phyloP scores from a whole-genome alignment of 225 moss, liverwort and hornwort species.

The Pleurozium schreberi region DNA sequence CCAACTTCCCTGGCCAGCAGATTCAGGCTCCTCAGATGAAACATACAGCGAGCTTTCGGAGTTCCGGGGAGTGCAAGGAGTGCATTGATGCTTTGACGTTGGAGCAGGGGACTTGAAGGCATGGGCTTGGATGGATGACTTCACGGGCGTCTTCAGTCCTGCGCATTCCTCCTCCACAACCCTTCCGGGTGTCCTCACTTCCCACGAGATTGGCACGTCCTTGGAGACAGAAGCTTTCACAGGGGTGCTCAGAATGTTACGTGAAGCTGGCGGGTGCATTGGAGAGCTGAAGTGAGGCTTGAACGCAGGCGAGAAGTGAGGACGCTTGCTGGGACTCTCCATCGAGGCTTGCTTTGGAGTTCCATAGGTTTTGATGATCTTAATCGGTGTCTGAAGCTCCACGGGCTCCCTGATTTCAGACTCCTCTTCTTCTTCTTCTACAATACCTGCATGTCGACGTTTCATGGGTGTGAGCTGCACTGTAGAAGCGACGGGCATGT shows the following conservation, averaged over 20 bases:
- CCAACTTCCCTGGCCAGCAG: neutral
- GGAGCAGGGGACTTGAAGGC: slow-evolving; percentile 20
- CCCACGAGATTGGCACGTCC: slow-evolving; percentile 5
- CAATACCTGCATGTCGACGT: slow-evolving; percentile 22
- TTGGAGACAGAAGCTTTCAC: slow-evolving; percentile 17
- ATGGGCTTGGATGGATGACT: neutral
- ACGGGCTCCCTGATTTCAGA: neutral
- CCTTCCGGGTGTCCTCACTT: slow-evolving; percentile 5
- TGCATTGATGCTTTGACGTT: neutral
- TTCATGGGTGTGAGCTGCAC: slow-evolving; percentile 35
- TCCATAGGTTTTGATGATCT: neutral
- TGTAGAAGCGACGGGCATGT: slow-evolving; percentile 1
- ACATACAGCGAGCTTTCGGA: neutral
- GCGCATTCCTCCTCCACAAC: neutral
- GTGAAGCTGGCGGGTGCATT: neutral
- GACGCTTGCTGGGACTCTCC: slow-evolving; percentile 1
- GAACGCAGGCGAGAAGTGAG: slow-evolving; percentile 32
- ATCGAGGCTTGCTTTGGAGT: neutral
- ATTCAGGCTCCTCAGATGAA: neutral
- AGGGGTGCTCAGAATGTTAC: slow-evolving; percentile 22
- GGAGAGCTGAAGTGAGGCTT: slow-evolving; percentile 34
- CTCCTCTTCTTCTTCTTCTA: neutral
- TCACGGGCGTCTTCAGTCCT: slow-evolving; percentile 19
- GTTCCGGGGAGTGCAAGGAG: slow-evolving; percentile 18
- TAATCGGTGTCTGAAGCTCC: slow-evolving; percentile 33